These are phyloP conservation scores for Drechslerella coelobrocha DNA, from an alignment of 2,329 filamentous ascomycete species.

Conservation along the genomic window DNA sequence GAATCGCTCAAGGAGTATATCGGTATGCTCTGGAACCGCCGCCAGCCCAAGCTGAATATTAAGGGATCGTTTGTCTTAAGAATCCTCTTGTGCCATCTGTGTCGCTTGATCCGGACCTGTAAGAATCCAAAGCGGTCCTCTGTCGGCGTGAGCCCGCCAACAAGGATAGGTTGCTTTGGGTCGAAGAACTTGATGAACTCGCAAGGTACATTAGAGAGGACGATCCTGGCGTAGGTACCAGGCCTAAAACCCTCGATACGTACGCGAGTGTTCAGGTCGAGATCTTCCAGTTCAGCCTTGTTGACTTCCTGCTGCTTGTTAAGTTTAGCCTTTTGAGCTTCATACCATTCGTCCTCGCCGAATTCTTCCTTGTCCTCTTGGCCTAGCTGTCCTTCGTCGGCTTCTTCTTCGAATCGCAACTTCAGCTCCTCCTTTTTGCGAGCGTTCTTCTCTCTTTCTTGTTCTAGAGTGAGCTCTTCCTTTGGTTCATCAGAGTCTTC, in stretches of 20 bases:
- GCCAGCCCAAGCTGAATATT: constrained; percentile 96
- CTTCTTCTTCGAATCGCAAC: constrained; percentile 94
- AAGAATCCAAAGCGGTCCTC: constrained; percentile 96
- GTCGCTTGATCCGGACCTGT: constrained; percentile 94
- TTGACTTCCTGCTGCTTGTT: constrained; percentile 98
- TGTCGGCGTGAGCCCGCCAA: constrained; percentile 89
- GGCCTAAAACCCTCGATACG: constrained; percentile 89
- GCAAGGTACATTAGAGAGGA: constrained; percentile 84
- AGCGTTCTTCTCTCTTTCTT: constrained; percentile 89
- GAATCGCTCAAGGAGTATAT: constrained; percentile 96
- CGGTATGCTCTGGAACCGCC: constrained; percentile 88
- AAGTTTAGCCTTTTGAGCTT: constrained; percentile 89
- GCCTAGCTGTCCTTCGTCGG: constrained; percentile 71
- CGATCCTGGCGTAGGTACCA: constrained; percentile 89
- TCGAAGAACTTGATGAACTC: constrained; percentile 88
- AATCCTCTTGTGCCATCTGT: constrained; percentile 99
- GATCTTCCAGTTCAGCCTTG: constrained; percentile 83
- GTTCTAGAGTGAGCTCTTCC: constrained; percentile 71
- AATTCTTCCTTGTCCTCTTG: constrained; percentile 72
- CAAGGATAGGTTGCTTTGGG: constrained; percentile 79
- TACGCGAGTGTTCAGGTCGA: constrained; percentile 82
- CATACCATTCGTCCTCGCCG: constrained; percentile 98
- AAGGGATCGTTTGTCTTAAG: constrained; percentile 97
- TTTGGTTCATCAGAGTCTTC: constrained; percentile 61
- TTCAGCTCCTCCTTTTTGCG: constrained; percentile 92